Conservation (phyloP, 2,329 filamentous ascomycete species). For the Epichloe gansuensis region DNA sequence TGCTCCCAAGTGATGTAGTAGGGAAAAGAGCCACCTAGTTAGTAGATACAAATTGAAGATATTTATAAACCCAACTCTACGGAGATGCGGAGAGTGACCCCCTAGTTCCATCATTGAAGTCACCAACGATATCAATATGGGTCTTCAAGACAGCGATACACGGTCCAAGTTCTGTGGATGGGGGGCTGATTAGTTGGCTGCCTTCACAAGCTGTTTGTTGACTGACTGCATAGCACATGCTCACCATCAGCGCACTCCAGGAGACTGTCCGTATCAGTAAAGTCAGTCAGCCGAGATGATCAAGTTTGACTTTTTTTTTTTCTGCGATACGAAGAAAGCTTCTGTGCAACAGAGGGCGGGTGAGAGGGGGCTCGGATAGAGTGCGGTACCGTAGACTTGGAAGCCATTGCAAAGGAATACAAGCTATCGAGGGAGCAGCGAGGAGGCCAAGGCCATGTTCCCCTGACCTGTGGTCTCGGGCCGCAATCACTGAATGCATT, state of each 20-base stretch:
- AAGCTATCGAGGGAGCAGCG: neutral
- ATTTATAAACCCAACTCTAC: too few relatives aligned
- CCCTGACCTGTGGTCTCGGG: neutral
- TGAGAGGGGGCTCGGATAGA: neutral
- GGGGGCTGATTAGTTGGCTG: too few relatives aligned
- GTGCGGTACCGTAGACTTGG: neutral
- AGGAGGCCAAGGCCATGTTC: neutral
- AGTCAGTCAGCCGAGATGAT: neutral
- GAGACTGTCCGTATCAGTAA: neutral
- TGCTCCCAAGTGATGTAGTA: too few relatives aligned
- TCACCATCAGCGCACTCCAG: neutral
- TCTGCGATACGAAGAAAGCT: neutral
- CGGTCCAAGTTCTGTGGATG: constrained; percentile 27
- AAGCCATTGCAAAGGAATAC: neutral
- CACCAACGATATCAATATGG: constrained; percentile 30
- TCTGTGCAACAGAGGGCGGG: neutral
- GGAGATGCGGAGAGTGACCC: too few relatives aligned
- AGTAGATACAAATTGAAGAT: too few relatives aligned
- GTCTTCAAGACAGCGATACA: constrained; percentile 39
- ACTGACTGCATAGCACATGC: neutral
- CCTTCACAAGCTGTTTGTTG: too few relatives aligned
- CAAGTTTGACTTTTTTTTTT: neutral
- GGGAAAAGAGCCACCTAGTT: too few relatives aligned
- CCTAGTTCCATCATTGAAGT: too few relatives aligned
- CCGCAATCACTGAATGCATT: too few relatives aligned